Evolutionary conservation across 805 yeast species (phyloP).

Genomic region (Candida nonsorbophila): DNA sequence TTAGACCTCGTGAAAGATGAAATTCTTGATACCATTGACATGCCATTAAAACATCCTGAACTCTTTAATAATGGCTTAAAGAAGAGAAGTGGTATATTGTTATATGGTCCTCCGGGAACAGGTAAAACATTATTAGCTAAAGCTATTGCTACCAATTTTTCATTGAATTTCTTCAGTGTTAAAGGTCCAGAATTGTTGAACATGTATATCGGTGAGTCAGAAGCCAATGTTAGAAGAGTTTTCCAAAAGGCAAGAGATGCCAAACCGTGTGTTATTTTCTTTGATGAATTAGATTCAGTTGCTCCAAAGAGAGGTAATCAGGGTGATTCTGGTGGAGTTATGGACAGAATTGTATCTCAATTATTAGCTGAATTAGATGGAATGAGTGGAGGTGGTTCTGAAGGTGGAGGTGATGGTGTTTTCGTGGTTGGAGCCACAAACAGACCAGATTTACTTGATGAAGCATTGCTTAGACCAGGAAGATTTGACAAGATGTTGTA

Average conservation of each 20-base stretch:
- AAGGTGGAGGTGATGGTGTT: constrained; percentile 57
- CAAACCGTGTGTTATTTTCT: constrained; percentile 94
- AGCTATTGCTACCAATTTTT: constrained; percentile 94
- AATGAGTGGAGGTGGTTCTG: constrained; percentile 76
- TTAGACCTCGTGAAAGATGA: constrained; percentile 85
- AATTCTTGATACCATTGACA: constrained; percentile 89
- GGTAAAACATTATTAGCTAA: constrained; percentile 95
- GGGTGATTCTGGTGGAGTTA: constrained; percentile 98
- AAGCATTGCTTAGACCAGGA: constrained; percentile 89
- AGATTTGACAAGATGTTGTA: constrained; percentile 94
- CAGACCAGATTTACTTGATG: constrained; percentile 91
- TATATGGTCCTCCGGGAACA: constrained; percentile 98
- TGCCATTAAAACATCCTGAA: constrained; percentile 93
- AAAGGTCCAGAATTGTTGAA: constrained; percentile 96
- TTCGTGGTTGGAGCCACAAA: constrained; percentile 99
- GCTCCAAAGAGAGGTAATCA: constrained; percentile 98
- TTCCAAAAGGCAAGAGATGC: constrained; percentile 95
- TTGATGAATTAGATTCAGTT: constrained; percentile 95
- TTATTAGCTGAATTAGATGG: constrained; percentile 93
- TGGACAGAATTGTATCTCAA: constrained; percentile 98
- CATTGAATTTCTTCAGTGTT: constrained; percentile 90
- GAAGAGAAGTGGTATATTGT: constrained; percentile 88
- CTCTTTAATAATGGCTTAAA: constrained; percentile 84
- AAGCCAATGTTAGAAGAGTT: constrained; percentile 91
- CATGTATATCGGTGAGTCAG: constrained; percentile 98